Evolutionary conservation across 257 asterid genomes (phyloP).

Genomic region (Misopates orontium): DNA sequence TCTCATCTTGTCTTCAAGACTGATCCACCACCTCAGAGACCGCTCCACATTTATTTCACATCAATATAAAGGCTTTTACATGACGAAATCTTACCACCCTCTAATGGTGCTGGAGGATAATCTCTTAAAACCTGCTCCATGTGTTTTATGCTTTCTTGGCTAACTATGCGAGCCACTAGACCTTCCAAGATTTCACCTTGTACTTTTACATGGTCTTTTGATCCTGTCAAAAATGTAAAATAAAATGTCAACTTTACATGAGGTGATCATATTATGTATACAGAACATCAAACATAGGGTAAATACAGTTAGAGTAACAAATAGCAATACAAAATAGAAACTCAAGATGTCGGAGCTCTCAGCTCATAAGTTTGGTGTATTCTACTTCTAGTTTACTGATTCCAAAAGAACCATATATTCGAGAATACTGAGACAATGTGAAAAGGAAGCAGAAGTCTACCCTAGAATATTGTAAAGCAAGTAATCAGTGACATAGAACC

Average conservation of each 20-base stretch:
- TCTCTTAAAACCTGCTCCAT: conserved; percentile 78
- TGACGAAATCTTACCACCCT: conserved; percentile 56
- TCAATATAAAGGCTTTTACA: conserved; percentile 12
- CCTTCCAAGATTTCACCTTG: conserved; percentile 99
- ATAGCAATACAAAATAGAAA: conserved; percentile 11
- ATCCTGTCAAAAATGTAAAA: conserved; percentile 51
- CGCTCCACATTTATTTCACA: neutral
- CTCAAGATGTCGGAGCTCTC: neutral
- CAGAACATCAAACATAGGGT: conserved; percentile 4
- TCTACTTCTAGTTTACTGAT: conserved; percentile 19
- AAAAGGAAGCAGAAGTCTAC: neutral
- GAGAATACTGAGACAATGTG: neutral
- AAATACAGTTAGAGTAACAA: neutral
- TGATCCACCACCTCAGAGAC: conserved; percentile 10
- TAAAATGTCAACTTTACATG: conserved; percentile 16
- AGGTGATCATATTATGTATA: neutral
- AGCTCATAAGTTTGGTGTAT: neutral
- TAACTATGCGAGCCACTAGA: conserved; percentile 89
- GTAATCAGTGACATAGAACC: neutral
- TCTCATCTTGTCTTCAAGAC: conserved; percentile 4
- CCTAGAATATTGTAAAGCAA: neutral
- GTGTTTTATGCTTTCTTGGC: conserved; percentile 73
- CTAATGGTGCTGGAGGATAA: conserved; percentile 65
- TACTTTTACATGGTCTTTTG: conserved; percentile 78
- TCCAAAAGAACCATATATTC: conserved; percentile 6